These are phyloP conservation scores for Rhizomucor miehei DNA, from an alignment of 371 early-diverging fungal genomes.

Conservation along the genomic window DNA sequence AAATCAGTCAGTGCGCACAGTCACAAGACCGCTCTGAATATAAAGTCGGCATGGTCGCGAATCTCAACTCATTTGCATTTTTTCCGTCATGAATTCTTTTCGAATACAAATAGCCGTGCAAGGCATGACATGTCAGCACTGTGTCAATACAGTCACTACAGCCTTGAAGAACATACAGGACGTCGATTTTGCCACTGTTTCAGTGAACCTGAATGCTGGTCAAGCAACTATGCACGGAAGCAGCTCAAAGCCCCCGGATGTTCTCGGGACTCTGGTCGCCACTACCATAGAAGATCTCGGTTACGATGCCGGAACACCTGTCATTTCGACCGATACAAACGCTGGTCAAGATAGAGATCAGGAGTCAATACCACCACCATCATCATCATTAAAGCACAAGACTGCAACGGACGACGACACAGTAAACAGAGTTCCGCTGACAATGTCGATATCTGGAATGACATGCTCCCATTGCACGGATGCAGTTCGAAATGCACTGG, in stretches of 20 bases:
- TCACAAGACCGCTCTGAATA: too few relatives aligned
- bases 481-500: constrained; percentile 63
- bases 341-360: not conserved
- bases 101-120: constrained; percentile 5
- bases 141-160: constrained; percentile 18
- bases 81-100: not conserved
- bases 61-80: too few relatives aligned
- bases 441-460: constrained; percentile 51
- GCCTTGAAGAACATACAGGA: constrained; percentile 19
- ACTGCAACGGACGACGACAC: too few relatives aligned
- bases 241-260: not conserved
- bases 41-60: too few relatives aligned
- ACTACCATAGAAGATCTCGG: constrained; percentile 30
- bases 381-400: too few relatives aligned
- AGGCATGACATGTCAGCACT: constrained; percentile 42
- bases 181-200: constrained; percentile 8
- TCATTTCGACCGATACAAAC: not conserved
- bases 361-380: too few relatives aligned
- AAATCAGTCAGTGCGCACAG: too few relatives aligned
- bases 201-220: constrained; percentile 23
- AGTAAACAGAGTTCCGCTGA: not conserved
- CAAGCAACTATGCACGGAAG: constrained; percentile 15
- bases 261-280: constrained; percentile 12
- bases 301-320: constrained; percentile 24
- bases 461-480: constrained; percentile 83